Conservation (phyloP, 768 basidiomycete genomes). For the Rickenella mellea region DNA sequence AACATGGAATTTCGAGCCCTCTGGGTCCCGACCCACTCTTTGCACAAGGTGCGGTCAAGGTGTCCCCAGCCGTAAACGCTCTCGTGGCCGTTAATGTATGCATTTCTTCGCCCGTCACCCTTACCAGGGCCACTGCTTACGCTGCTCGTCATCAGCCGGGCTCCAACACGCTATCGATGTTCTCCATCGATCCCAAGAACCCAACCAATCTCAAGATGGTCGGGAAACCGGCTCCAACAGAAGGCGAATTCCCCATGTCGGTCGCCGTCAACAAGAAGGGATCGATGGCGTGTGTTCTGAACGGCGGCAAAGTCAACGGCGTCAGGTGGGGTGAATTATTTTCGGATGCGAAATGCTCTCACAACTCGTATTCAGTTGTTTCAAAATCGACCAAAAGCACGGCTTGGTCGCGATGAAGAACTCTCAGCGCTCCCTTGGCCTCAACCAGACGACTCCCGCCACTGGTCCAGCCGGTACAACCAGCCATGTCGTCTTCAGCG, state of each 20-base stretch:
- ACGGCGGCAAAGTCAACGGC: slow-evolving; percentile 34
- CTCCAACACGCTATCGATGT: slow-evolving; percentile 26
- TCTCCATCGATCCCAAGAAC: slow-evolving; percentile 19
- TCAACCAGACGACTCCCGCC: slow-evolving; percentile 44
- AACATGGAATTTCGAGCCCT: slow-evolving; percentile 10
- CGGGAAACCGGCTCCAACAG: slow-evolving; percentile 11
- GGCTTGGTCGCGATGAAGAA: slow-evolving; percentile 31
- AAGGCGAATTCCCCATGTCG: slow-evolving; percentile 18
- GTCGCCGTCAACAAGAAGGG: slow-evolving; percentile 26
- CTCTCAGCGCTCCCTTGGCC: slow-evolving; percentile 30
- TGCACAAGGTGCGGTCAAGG: slow-evolving; percentile 15
- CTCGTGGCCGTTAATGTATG: slow-evolving; percentile 15
- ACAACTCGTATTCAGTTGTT: slow-evolving; percentile 27
- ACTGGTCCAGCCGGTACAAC: slow-evolving; percentile 36
- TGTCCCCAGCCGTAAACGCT: slow-evolving; percentile 11
- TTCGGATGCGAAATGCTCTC: background rate
- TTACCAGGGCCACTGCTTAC: background rate
- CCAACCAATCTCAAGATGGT: slow-evolving; percentile 13
- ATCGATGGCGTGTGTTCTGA: slow-evolving; percentile 27
- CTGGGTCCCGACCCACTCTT: slow-evolving; percentile 13
- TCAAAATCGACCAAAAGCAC: slow-evolving; percentile 27
- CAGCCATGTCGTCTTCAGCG: slow-evolving; percentile 37
- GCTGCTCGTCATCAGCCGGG: slow-evolving; percentile 3
- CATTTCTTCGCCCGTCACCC: background rate
- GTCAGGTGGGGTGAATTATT: slow-evolving; percentile 21